Base-by-base conservation (phyloP, 306 rosid genomes). In the Quercus robur region DNA sequence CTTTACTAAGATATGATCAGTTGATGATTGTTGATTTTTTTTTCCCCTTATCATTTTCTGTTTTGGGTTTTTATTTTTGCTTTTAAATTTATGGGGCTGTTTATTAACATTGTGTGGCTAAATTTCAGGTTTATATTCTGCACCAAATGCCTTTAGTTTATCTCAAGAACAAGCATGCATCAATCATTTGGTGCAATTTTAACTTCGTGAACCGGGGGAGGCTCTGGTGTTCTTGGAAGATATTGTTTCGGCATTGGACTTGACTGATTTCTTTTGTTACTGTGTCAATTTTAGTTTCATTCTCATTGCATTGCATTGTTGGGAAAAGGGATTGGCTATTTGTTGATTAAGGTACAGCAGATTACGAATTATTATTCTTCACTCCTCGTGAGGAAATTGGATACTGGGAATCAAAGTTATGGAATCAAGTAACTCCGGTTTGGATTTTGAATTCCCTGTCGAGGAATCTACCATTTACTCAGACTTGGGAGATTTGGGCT, bases 231-330 rank as follows among this genome's bases (percentile, higher is more conserved):
- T 84, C 79, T 68, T 55, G 83, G 87, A 86, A 70, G 82, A 80
- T 75, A 1, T 77, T 88, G 81, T 88, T 88, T 70, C 85, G 90
- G 15, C 88, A 89, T 71, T 89, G 90, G 92, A 89, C 88, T 71
- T 89, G 87, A 89, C 75, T 23, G 55, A 2, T 21, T 70, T 28
- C 55, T n/a, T 70, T 19, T 44, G 14, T 3, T 49, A 11, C 15
- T 49, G 54, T 49, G 54, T 3, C 54, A 3, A 35, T 44, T 44
- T 8, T 5, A 38, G 46, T 1, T 1, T 19, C 54, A 33, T n/a
- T 35, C 23, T 13, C 2, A 13, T 41, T 70, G 74, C 23, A 0
- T 21, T 21, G 23, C 15, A 3, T 49, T 49, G 15, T 12, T 49
- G 54, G 54, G 54, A 49, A 13, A 49, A 49, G 5, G 15, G 15